Conservation (phyloP, 2,329 filamentous ascomycete genomes). For the Orbilia oligospora region DNA sequence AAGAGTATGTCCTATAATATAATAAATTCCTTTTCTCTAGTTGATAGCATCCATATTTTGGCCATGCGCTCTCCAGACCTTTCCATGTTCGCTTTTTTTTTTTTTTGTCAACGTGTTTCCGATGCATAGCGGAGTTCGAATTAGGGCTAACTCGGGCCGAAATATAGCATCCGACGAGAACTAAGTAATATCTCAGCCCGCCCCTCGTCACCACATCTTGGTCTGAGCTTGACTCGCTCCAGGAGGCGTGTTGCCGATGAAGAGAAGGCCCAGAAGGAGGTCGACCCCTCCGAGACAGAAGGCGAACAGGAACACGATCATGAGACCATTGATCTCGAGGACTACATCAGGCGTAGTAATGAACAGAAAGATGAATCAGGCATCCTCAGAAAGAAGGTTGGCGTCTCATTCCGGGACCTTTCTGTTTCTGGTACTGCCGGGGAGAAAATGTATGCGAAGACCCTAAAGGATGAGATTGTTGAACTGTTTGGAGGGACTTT, state of each 20-base stretch:
- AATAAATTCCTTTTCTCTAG: background rate
- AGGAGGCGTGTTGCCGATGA: slow-evolving; percentile 37
- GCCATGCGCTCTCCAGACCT: too few species aligned
- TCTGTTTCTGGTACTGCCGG: slow-evolving; percentile 63
- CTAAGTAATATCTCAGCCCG: slow-evolving; percentile 39
- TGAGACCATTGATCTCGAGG: slow-evolving; percentile 63
- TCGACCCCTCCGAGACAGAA: slow-evolving; percentile 61
- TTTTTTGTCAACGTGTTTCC: slow-evolving; percentile 12
- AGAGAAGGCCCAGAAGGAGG: slow-evolving; percentile 52
- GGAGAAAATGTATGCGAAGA: slow-evolving; percentile 61
- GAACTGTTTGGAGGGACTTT: slow-evolving; percentile 63
- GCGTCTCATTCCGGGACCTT: slow-evolving; percentile 63
- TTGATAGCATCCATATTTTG: too few species aligned
- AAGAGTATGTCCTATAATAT: slow-evolving; percentile 61
- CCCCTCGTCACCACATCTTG: slow-evolving; percentile 26
- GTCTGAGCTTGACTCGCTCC: slow-evolving; percentile 43
- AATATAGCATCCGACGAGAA: slow-evolving; percentile 45
- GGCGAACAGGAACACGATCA: slow-evolving; percentile 21
- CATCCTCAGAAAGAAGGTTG: slow-evolving; percentile 63
- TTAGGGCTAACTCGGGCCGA: slow-evolving; percentile 13
- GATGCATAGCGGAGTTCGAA: slow-evolving; percentile 10
- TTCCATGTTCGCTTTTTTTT: background rate
- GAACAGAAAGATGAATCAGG: slow-evolving; percentile 61
- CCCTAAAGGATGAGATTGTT: slow-evolving; percentile 62
- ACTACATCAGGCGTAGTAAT: slow-evolving; percentile 62